Evolutionary conservation across 257 asterid species (phyloP).

Genomic region (Lavandula angustifolia): DNA sequence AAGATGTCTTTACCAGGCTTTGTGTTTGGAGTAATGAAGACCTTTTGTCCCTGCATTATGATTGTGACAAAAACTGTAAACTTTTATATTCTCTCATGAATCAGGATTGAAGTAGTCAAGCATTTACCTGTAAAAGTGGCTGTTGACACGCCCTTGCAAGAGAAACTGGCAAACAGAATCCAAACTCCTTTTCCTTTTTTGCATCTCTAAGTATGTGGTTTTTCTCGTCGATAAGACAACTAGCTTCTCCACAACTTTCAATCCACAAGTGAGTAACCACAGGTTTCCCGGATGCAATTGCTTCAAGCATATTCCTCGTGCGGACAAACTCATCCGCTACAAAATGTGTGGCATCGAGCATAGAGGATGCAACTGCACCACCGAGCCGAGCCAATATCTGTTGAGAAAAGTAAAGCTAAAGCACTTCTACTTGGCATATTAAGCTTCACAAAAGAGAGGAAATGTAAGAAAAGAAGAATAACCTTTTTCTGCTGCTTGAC

Average conservation of each 20-base stretch:
- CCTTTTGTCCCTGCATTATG: conserved; percentile 76
- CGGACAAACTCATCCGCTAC: conserved; percentile 91
- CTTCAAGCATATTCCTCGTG: conserved; percentile 92
- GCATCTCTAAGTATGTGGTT: conserved; percentile 77
- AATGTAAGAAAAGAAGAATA: conserved; percentile 17
- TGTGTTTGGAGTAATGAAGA: conserved; percentile 81
- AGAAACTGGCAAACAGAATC: conserved; percentile 86
- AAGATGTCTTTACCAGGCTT: conserved; percentile 89
- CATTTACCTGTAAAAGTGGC: conserved; percentile 77
- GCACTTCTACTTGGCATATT: conserved; percentile 6
- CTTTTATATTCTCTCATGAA: conserved; percentile 2
- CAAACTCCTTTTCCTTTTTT: conserved; percentile 78
- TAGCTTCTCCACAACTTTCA: conserved; percentile 84
- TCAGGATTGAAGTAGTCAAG: conserved; percentile 13
- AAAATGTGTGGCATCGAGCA: conserved; percentile 91
- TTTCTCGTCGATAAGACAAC: conserved; percentile 80
- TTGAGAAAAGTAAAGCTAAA: conserved; percentile 16
- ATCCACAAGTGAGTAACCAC: conserved; percentile 90
- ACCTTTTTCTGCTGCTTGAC: conserved; percentile 86
- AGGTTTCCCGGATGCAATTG: conserved; percentile 90
- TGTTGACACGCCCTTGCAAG: conserved; percentile 70
- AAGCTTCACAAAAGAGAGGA: conserved; percentile 25
- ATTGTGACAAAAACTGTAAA: conserved; percentile 32
- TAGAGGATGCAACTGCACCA: conserved; percentile 62
- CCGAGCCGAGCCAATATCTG: conserved; percentile 82